Base-by-base conservation (phyloP, 2,329 filamentous ascomycete genomes). In the Talaromyces sp. region DNA sequence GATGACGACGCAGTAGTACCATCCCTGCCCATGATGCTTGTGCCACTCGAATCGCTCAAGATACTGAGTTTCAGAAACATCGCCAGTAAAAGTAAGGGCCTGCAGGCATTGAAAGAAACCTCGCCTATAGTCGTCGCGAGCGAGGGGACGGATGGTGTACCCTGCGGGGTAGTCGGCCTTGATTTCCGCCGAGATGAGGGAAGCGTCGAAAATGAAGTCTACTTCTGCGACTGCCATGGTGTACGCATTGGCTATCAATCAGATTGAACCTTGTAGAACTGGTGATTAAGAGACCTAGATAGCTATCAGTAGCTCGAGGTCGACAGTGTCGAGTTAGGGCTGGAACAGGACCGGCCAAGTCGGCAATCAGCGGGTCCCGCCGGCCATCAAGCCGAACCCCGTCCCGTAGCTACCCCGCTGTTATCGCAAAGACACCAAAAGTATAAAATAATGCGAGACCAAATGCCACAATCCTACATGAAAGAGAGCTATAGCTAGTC, bases 1-100 rank as follows among this genome's bases (percentile, higher is more conserved):
- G 31, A 63, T 63, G 12, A 61, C 62, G 12, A 63, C 58, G 31
- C 62, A 63, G 52, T 63, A 63, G 39, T 63, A 63, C 62, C 62
- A 63, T 25, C 58, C 62, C 42, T 57, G 58, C 2, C 62, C 62
- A 39, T 57, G 28, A 2, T 35, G 28, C 25, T 63, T 63, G 35
- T 60, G 57, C 62, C 62, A 63, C 42, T 63, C 62, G 18, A 56
- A 63, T 3, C 62, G 62, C 9, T 63, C 58, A 23, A 56, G 37
- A 18, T 44, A 63, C 35, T 60, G 50, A 2, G 28, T 23, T 23
- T 63, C 62, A 6, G 50, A 48, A 7, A 61, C 61, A 21, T 63
- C 62, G n/a, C 62, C 62, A 3, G 62, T 63, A 23, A 37, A 52
- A 1, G 62, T 63, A 16, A 63, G 52, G 23, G 48, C 56, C 14